These are phyloP conservation scores for Fusarium annulatum DNA, from an alignment of 2,329 filamentous ascomycete species.

Conservation along the genomic window DNA sequence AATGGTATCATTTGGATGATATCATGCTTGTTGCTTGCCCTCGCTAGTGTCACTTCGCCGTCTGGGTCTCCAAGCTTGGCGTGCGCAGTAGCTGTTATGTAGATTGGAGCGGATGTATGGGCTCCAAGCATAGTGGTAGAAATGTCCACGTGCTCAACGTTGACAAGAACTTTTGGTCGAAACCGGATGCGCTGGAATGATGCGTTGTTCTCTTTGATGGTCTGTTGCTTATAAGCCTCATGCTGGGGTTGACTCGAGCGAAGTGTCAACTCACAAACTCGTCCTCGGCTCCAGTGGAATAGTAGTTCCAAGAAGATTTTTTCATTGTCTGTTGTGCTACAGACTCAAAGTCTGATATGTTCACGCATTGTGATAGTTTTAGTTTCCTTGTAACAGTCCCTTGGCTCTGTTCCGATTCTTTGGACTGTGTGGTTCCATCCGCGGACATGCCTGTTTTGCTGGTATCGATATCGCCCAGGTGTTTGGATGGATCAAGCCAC, in stretches of 20 bases:
- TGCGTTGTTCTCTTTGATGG: slow-evolving; percentile 10
- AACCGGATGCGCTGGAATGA: slow-evolving; percentile 9
- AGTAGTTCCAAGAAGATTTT: slow-evolving; percentile 21
- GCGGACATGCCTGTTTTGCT: background rate
- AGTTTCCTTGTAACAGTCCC: background rate
- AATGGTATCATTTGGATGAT: slow-evolving; percentile 28
- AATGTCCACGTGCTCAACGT: slow-evolving; percentile 18
- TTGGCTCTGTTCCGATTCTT: background rate
- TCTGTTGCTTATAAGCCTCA: background rate
- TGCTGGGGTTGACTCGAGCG: accelerated
- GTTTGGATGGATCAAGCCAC: slow-evolving; percentile 13
- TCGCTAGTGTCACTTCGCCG: slow-evolving; percentile 13
- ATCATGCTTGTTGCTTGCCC: slow-evolving; percentile 10
- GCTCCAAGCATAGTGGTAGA: slow-evolving; percentile 13
- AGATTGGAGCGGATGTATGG: slow-evolving; percentile 4
- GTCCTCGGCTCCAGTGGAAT: slow-evolving; percentile 24
- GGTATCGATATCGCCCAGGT: slow-evolving; percentile 14
- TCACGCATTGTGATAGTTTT: slow-evolving; percentile 11
- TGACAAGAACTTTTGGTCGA: slow-evolving; percentile 17
- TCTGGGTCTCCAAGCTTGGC: slow-evolving; percentile 19
- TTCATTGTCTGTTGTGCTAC: slow-evolving; percentile 11
- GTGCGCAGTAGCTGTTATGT: slow-evolving; percentile 21
- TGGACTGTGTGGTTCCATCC: background rate
- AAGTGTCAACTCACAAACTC: slow-evolving; percentile 10
- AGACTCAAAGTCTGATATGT: slow-evolving; percentile 11